phyloP scores from a whole-genome alignment of 1,139 yeast genomes.

The Sugiyamaella castrensis region DNA sequence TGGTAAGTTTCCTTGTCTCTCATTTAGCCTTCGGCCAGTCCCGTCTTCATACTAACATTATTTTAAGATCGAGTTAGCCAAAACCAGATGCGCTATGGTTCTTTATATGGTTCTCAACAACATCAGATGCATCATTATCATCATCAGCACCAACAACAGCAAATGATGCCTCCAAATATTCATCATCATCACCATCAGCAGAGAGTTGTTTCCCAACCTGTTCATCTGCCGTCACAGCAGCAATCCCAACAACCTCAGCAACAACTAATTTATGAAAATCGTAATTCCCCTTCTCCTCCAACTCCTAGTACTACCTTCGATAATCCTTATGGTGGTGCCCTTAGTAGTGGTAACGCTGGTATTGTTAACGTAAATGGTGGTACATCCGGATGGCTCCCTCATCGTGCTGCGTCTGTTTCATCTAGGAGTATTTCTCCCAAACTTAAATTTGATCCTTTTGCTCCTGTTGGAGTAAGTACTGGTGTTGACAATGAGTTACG shows the following conservation, averaged over 20 bases:
- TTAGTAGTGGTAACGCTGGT: background rate
- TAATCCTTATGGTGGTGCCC: background rate
- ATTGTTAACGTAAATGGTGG: background rate
- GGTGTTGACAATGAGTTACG: background rate
- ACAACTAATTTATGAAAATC: background rate
- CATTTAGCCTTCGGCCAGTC: too few species aligned
- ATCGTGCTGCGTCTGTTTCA: conserved; percentile 7
- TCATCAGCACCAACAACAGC: conserved; percentile 8
- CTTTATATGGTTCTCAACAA: conserved; percentile 2
- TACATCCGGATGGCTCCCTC: conserved; percentile 1
- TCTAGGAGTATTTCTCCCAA: conserved; percentile 16
- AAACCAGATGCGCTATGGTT: background rate
- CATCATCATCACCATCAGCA: background rate
- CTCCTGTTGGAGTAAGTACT: conserved; percentile 15
- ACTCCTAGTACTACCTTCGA: background rate
- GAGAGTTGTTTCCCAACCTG: conserved; percentile 11
- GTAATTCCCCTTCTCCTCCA: conserved; percentile 1
- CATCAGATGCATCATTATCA: conserved; percentile 3
- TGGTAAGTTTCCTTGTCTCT: background rate
- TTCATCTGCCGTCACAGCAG: conserved; percentile 4
- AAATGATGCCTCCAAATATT: background rate
- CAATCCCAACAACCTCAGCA: background rate
- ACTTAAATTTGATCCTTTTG: conserved; percentile 22
- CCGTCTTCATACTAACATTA: too few species aligned
- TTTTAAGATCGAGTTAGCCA: too few species aligned